Evolutionary conservation across 1,284 basidiomycete genomes (phyloP).

Genomic region (Phellinidium pouzarii): DNA sequence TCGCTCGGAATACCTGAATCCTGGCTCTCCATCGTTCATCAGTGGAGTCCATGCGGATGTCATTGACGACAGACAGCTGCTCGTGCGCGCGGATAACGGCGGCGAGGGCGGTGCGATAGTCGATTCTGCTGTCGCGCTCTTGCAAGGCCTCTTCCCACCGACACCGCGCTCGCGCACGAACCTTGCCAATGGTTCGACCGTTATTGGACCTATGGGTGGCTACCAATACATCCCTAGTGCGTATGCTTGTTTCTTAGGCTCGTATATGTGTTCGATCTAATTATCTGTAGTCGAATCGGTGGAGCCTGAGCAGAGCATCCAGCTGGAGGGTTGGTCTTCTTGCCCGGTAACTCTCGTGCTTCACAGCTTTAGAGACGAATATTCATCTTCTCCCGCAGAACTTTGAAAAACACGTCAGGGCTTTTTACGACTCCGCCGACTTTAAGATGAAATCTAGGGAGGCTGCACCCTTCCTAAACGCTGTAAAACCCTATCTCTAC

Average conservation of each 20-base stretch:
- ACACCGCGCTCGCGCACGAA: conserved; percentile 57
- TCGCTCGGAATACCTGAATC: conserved; percentile 62
- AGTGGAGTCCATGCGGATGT: conserved; percentile 58
- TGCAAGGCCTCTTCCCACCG: conserved; percentile 78
- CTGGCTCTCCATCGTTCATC: conserved; percentile 59
- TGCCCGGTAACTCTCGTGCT: conserved; percentile 53
- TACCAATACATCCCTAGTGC: conserved; percentile 77
- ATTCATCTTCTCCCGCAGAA: conserved; percentile 22
- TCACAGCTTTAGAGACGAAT: background rate
- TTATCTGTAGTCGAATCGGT: conserved; percentile 61
- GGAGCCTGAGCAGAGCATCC: conserved; percentile 75
- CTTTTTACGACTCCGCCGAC: conserved; percentile 29
- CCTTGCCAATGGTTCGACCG: conserved; percentile 70
- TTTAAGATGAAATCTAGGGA: conserved; percentile 34
- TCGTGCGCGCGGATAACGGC: conserved; percentile 74
- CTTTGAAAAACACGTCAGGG: conserved; percentile 25
- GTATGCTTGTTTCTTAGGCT: conserved; percentile 16
- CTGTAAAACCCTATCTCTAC: conserved; percentile 35
- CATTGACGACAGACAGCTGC: conserved; percentile 64
- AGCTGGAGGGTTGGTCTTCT: conserved; percentile 79
- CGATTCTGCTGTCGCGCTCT: conserved; percentile 69
- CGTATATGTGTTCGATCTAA: background rate
- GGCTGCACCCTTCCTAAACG: conserved; percentile 34
- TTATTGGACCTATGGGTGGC: conserved; percentile 73
- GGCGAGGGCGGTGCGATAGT: conserved; percentile 81